Conservation (phyloP, 2,329 filamentous ascomycete genomes). For the Ophiocordyceps robertsii region DNA sequence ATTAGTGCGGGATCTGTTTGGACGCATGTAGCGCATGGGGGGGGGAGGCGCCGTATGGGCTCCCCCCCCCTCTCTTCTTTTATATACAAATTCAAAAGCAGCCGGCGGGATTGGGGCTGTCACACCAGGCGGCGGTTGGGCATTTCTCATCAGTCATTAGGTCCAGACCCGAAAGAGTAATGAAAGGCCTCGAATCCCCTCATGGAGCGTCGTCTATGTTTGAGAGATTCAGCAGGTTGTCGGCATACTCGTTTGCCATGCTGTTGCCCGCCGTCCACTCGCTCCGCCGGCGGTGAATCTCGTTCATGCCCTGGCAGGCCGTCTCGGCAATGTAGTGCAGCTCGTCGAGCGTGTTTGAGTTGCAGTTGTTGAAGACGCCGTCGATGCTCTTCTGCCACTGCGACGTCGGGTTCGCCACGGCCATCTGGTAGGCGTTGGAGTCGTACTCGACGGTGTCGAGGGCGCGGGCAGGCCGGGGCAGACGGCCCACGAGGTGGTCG, state of each 20-base stretch:
- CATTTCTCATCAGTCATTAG: slow-evolving; percentile 1
- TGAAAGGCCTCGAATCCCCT: not conserved
- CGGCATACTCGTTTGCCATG: slow-evolving; percentile 17
- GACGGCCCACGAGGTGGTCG: slow-evolving; percentile 11
- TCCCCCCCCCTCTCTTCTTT: not conserved
- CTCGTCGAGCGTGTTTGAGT: slow-evolving; percentile 27
- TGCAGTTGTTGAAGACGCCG: slow-evolving; percentile 29
- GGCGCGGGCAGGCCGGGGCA: slow-evolving; percentile 12
- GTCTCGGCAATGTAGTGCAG: slow-evolving; percentile 30
- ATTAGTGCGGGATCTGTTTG: not conserved
- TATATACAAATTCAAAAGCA: not conserved
- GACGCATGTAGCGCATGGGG: not conserved
- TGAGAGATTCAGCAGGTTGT: slow-evolving; percentile 11
- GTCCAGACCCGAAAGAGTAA: not conserved
- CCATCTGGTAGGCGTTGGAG: slow-evolving; percentile 20
- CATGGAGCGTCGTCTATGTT: slow-evolving; percentile 2
- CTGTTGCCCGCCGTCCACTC: slow-evolving; percentile 15
- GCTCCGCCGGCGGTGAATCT: slow-evolving; percentile 22
- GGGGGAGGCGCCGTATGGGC: not conserved
- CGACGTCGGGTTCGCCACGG: slow-evolving; percentile 26
- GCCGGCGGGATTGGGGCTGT: not conserved
- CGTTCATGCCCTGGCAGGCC: slow-evolving; percentile 28
- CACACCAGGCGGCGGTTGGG: not conserved
- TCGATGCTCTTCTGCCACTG: slow-evolving; percentile 29
- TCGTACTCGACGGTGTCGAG: slow-evolving; percentile 20